Conservation (phyloP, 1,284 basidiomycete species). For the Marasmius tenuissimus region DNA sequence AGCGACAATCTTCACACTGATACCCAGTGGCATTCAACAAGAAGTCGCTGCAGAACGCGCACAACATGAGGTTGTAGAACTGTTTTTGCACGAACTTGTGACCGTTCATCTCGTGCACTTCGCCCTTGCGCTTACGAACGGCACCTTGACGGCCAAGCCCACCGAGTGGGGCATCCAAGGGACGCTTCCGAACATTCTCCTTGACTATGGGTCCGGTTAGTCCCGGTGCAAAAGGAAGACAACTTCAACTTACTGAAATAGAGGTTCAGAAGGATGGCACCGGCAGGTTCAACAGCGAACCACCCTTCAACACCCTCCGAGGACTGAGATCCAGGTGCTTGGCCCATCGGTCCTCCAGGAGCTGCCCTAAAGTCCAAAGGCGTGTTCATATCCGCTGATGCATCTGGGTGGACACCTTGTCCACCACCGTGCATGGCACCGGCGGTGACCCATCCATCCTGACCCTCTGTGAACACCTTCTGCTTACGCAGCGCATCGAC, state of each 20-base stretch:
- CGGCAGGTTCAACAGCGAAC: conserved; percentile 98
- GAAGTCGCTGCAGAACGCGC: conserved; percentile 97
- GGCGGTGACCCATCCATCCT: conserved; percentile 93
- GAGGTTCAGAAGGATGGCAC: conserved; percentile 82
- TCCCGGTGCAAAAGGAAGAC: conserved; percentile 1
- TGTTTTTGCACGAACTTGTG: conserved; percentile 98
- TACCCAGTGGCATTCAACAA: conserved; percentile 96
- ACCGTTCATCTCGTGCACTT: conserved; percentile 99
- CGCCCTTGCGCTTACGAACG: conserved; percentile 95
- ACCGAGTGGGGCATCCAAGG: conserved; percentile 79
- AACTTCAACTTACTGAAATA: conserved; percentile 77
- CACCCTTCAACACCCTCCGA: conserved; percentile 92
- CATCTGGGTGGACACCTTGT: conserved; percentile 35
- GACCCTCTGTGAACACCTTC: conserved; percentile 85
- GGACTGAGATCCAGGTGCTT: conserved; percentile 22
- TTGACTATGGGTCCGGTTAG: conserved; percentile 64
- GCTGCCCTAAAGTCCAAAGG: conserved; percentile 51
- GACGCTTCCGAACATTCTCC: conserved; percentile 94
- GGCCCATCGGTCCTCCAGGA: conserved; percentile 28
- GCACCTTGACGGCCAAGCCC: conserved; percentile 98
- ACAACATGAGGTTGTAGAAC: conserved; percentile 98
- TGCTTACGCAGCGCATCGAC: conserved; percentile 94
- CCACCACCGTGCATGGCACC: conserved; percentile 71
- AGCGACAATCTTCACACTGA: conserved; percentile 99
- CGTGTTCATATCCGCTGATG: conserved; percentile 52